phyloP scores from a whole-genome alignment of 257 asterid genomes.

The Primulina eburnea region DNA sequence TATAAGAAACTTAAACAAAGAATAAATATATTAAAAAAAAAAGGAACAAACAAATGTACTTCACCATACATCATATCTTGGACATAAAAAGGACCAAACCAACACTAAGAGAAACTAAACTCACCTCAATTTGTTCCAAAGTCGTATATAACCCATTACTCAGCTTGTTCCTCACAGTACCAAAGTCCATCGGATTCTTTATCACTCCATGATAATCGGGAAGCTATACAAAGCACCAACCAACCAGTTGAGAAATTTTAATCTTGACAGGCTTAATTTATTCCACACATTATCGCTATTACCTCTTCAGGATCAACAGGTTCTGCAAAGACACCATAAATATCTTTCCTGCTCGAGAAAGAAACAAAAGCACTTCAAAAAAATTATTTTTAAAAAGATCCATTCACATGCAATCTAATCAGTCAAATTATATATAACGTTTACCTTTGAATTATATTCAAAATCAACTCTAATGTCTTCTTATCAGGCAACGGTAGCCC shows the following conservation, averaged over 20 bases:
- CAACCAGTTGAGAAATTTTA: slow-evolving; percentile 21
- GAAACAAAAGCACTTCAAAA: slow-evolving; percentile 33
- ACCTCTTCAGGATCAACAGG: slow-evolving; percentile 99
- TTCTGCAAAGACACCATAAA: slow-evolving; percentile 90
- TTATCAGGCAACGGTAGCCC: slow-evolving; percentile 70
- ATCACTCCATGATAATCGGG: slow-evolving; percentile 96
- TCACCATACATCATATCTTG: neutral
- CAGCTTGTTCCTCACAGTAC: slow-evolving; percentile 88
- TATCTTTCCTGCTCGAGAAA: slow-evolving; percentile 77
- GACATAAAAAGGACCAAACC: neutral
- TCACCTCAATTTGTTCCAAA: slow-evolving; percentile 82
- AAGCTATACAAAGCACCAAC: slow-evolving; percentile 51
- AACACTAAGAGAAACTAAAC: neutral
- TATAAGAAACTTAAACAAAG: neutral
- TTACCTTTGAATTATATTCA: slow-evolving; percentile 96
- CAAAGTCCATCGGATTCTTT: slow-evolving; percentile 92
- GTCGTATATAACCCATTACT: slow-evolving; percentile 63
- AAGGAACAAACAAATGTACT: neutral
- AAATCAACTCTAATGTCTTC: slow-evolving; percentile 72
- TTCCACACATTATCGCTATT: slow-evolving; percentile 17
- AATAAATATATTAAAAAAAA: too few relatives aligned
- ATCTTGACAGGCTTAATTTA: slow-evolving; percentile 10
- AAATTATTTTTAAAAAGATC: neutral
- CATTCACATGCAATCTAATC: slow-evolving; percentile 21
- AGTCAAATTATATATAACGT: slow-evolving; percentile 23